These are phyloP conservation scores for Pseudisothecium myosuroides DNA, from an alignment of 225 moss, liverwort and hornwort species.

Conservation along the genomic window DNA sequence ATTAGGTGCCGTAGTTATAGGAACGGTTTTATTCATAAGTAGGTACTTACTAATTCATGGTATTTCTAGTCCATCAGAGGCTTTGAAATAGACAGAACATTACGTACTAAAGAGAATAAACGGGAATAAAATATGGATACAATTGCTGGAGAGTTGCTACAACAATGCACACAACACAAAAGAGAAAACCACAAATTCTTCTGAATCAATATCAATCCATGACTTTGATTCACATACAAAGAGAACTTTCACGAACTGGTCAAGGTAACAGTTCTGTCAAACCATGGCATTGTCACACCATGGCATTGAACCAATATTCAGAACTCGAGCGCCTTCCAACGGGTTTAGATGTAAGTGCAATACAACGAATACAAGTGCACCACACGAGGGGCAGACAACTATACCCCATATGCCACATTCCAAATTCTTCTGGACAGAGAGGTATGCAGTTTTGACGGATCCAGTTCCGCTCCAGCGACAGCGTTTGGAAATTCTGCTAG, in stretches of 20 bases:
- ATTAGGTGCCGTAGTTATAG: neutral
- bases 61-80: neutral
- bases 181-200: too few species aligned
- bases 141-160: neutral
- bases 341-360: neutral
- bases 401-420: neutral
- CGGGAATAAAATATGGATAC: neutral
- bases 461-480: neutral
- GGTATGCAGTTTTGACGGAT: neutral
- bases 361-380: neutral
- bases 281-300: neutral
- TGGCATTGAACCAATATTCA: neutral
- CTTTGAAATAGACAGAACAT: neutral
- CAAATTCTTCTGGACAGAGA: neutral
- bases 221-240: too few species aligned
- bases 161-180: too few species aligned
- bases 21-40: neutral
- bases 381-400: neutral
- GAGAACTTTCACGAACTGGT: neutral
- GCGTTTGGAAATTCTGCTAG: neutral
- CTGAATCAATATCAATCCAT: too few species aligned
- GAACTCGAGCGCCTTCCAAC: neutral
- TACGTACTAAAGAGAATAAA: neutral
- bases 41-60: neutral
- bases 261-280: neutral